Percentiles rank a stretch among this genome's conserved stretches.
Conservation (phyloP, 352 stramenopile species). For the Globisporangium mamillatum region DNA sequence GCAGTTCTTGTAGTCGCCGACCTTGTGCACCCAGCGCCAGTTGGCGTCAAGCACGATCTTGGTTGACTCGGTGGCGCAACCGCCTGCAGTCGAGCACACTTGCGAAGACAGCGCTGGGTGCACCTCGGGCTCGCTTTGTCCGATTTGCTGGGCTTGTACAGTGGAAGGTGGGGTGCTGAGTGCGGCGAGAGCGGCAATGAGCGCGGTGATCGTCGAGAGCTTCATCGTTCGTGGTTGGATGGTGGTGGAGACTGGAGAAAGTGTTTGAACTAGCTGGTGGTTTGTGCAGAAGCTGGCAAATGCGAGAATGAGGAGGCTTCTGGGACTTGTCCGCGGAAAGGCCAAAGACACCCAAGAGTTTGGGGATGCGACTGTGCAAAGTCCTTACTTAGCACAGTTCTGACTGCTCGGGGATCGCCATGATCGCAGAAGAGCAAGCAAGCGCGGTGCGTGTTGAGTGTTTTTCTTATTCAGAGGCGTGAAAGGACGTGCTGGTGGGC, state of each 20-base stretch:
- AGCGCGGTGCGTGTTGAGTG: too few relatives aligned
- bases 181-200: constrained; percentile 12
- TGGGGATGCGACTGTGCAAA: too few relatives aligned
- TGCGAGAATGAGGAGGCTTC: constrained; percentile 6
- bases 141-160: constrained; percentile 38
- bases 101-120: constrained; percentile 50
- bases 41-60: constrained; percentile 72
- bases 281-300: not conserved
- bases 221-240: constrained; percentile 3
- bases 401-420: too few relatives aligned
- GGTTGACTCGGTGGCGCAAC: constrained; percentile 41
- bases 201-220: constrained; percentile 2
- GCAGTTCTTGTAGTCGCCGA: constrained; percentile 64
- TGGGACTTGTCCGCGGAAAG: not conserved
- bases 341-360: too few relatives aligned
- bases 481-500: too few relatives aligned
- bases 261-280: not conserved
- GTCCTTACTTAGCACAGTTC: too few relatives aligned
- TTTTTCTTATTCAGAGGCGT: too few relatives aligned
- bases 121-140: constrained; percentile 40
- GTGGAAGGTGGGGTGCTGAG: not conserved
- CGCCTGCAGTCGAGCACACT: constrained; percentile 35
- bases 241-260: not conserved
- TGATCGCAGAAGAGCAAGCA: too few relatives aligned
- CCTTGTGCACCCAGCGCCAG: constrained; percentile 70